A percentile compares a stretch with the other conserved stretches of the same genome.
phyloP scores from a whole-genome alignment of 2,329 filamentous ascomycete genomes.

The Cryphonectria naterciae region DNA sequence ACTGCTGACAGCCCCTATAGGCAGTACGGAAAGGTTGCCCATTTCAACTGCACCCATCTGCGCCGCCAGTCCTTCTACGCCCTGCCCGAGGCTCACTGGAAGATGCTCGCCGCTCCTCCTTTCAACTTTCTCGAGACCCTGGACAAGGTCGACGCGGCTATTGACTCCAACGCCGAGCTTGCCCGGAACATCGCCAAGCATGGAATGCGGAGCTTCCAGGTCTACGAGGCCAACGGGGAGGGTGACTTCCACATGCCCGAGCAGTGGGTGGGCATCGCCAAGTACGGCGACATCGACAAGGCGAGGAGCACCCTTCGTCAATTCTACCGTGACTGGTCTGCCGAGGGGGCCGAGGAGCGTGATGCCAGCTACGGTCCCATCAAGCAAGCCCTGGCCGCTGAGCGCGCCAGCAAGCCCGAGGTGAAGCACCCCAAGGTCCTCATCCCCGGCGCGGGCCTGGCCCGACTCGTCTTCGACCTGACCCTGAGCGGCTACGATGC shows the following conservation, averaged over 20 bases:
- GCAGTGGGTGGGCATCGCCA: conserved; percentile 73
- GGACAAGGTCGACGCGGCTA: conserved; percentile 79
- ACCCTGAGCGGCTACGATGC: conserved; percentile 71
- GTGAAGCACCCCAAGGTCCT: conserved; percentile 64
- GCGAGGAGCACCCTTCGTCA: conserved; percentile 90
- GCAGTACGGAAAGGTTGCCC: conserved; percentile 82
- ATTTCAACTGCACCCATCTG: conserved; percentile 89
- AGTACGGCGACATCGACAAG: conserved; percentile 80
- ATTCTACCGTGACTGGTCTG: conserved; percentile 93
- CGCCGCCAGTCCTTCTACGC: conserved; percentile 93
- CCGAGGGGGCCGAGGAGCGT: conserved; percentile 74
- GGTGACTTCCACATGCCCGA: conserved; percentile 55
- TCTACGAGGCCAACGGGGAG: conserved; percentile 41
- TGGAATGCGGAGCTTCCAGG: conserved; percentile 69
- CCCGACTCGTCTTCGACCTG: conserved; percentile 86
- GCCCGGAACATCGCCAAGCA: conserved; percentile 76
- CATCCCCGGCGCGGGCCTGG: conserved; percentile 87
- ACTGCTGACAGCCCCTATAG: conserved; percentile 47
- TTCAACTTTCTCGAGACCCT: conserved; percentile 84
- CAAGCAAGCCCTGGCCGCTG: conserved; percentile 63
- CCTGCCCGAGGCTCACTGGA: conserved; percentile 81
- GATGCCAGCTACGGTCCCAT: conserved; percentile 77
- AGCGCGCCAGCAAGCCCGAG: conserved; percentile 41
- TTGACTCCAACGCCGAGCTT: conserved; percentile 84
- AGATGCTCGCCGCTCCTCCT: conserved; percentile 77